phyloP scores from a whole-genome alignment of 2,329 filamentous ascomycete species.

The Alternaria alternata region DNA sequence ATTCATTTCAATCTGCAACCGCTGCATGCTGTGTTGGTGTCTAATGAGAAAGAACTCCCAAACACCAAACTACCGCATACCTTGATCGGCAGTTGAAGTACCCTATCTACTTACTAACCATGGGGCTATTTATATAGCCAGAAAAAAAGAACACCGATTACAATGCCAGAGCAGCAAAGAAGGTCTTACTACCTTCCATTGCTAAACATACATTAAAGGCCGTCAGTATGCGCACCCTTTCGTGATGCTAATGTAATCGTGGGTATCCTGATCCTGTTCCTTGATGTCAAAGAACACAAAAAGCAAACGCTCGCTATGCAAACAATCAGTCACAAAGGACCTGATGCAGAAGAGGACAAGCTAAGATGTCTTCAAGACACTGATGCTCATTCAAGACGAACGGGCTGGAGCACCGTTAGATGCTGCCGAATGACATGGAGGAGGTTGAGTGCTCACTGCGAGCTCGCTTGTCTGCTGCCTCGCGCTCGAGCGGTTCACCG shows the following conservation, averaged over 20 bases:
- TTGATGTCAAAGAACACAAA: slow-evolving; percentile 12
- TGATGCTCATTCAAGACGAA: slow-evolving; percentile 16
- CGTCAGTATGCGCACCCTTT: neutral
- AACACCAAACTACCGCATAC: neutral
- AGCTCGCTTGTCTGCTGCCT: slow-evolving; percentile 40
- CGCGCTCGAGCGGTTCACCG: slow-evolving; percentile 40
- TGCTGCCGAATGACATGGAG: slow-evolving; percentile 35
- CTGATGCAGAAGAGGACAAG: slow-evolving; percentile 4
- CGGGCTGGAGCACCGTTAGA: slow-evolving; percentile 35
- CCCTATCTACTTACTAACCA: neutral
- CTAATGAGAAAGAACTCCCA: neutral
- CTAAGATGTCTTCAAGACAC: neutral
- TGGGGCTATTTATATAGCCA: neutral
- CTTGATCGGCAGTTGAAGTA: neutral
- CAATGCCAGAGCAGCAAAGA: neutral
- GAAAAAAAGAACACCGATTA: neutral
- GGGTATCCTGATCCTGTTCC: slow-evolving; percentile 23
- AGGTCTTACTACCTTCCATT: neutral
- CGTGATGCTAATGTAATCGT: slow-evolving; percentile 19
- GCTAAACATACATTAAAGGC: slow-evolving; percentile 6
- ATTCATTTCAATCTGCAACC: neutral
- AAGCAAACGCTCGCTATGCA: slow-evolving; percentile 26
- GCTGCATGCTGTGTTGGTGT: neutral
- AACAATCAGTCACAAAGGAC: slow-evolving; percentile 14
- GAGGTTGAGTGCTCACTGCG: slow-evolving; percentile 42